Evolutionary conservation across 805 yeast species (phyloP).

Genomic region (Saccharomycodes ludwigii): DNA sequence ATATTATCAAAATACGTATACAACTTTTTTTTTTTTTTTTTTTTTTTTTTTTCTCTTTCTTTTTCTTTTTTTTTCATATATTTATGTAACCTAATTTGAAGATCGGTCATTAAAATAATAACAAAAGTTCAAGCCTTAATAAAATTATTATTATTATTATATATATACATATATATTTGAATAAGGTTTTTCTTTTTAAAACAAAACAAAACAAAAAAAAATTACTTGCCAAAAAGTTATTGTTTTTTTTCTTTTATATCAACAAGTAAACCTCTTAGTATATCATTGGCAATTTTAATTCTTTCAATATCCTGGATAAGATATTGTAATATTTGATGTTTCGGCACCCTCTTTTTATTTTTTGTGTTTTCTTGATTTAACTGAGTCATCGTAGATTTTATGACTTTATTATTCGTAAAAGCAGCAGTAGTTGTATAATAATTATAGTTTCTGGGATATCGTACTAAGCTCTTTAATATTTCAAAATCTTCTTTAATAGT

Average conservation of each 20-base stretch:
- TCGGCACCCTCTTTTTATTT: conserved; percentile 17
- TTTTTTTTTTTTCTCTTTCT: no score
- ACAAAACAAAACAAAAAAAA: no score
- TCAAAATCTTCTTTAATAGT: conserved; percentile 19
- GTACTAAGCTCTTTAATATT: conserved; percentile 14
- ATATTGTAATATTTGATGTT: conserved; percentile 18
- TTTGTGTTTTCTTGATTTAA: not conserved
- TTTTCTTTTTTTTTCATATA: no score
- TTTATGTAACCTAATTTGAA: no score
- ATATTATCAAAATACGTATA: not conserved
- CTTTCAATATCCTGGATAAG: conserved; percentile 21
- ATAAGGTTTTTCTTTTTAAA: no score
- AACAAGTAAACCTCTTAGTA: conserved; percentile 9
- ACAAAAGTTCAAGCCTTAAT: not conserved
- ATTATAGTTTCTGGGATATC: conserved; percentile 10
- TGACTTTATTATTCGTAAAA: no score
- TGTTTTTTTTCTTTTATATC: no score
- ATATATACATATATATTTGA: not conserved
- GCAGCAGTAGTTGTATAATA: no score
- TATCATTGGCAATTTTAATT: conserved; percentile 17
- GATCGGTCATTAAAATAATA: not conserved
- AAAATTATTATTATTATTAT: not conserved
- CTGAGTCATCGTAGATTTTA: no score
- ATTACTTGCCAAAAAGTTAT: no score
- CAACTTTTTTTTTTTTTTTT: not conserved